These are phyloP conservation scores for Dendryphion nanum DNA, from an alignment of 2,329 filamentous ascomycete species.

Conservation along the genomic window DNA sequence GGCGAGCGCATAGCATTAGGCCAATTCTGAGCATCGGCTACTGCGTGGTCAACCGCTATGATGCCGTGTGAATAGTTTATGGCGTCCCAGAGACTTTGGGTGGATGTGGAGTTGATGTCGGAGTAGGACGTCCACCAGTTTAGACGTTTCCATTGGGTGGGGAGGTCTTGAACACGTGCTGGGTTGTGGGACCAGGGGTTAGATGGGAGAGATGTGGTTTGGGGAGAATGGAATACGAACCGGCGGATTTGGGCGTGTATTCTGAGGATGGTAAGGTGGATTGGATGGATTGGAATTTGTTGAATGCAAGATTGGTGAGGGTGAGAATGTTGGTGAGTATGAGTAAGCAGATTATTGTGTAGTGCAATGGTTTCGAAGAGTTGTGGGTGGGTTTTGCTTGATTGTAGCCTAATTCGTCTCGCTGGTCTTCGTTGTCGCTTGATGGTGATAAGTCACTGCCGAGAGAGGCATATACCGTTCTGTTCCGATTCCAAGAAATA, in stretches of 20 bases:
- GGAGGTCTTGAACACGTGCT: constrained; percentile 1
- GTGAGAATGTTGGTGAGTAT: constrained; percentile 2
- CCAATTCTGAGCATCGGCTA: constrained; percentile 16
- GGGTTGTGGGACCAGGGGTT: neutral
- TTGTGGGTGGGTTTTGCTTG: neutral
- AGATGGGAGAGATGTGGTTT: neutral
- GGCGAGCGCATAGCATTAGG: constrained; percentile 14
- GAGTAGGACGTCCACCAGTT: constrained; percentile 10
- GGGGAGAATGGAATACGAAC: neutral
- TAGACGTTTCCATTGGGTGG: constrained; percentile 7
- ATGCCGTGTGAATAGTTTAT: constrained; percentile 26
- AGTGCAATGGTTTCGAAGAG: neutral
- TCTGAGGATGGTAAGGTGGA: constrained; percentile 2
- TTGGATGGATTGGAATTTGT: constrained; percentile 1
- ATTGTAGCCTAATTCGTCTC: constrained; percentile 1
- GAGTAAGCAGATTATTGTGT: neutral
- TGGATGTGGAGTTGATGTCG: constrained; percentile 12
- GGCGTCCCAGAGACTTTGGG: constrained; percentile 19
- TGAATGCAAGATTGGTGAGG: neutral
- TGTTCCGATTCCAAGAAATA: constrained; percentile 2
- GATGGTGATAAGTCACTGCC: neutral
- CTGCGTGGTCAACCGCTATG: constrained; percentile 23
- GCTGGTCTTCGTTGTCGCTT: constrained; percentile 3
- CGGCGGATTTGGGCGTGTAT: constrained; percentile 8
- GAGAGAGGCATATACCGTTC: constrained; percentile 2